Evolutionary conservation across 306 rosid species (phyloP).

Genomic region (Albizia julibrissin): DNA sequence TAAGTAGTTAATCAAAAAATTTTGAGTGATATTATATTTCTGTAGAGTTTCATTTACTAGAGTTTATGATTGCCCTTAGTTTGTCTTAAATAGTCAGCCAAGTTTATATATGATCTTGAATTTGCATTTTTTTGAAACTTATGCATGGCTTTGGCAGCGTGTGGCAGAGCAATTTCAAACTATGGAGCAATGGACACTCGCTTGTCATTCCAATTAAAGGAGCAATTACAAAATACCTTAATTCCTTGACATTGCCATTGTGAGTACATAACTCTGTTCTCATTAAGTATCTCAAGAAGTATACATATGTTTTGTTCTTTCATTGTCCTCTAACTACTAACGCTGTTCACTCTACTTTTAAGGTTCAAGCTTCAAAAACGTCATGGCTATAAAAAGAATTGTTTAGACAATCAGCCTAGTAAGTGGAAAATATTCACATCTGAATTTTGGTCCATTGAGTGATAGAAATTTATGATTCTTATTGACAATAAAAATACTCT

Average conservation of each 20-base stretch:
- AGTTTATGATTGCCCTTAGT: not conserved
- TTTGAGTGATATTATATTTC: not conserved
- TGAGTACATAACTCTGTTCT: slow-evolving; percentile 38
- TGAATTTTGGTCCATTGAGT: not conserved
- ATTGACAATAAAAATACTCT: slow-evolving; percentile 20
- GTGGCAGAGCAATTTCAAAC: slow-evolving; percentile 56
- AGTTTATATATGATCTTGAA: not conserved
- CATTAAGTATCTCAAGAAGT: slow-evolving; percentile 8
- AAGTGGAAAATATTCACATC: slow-evolving; percentile 38
- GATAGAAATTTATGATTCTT: not conserved
- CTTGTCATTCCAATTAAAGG: slow-evolving; percentile 44
- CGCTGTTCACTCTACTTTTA: slow-evolving; percentile 36
- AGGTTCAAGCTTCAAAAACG: slow-evolving; percentile 48
- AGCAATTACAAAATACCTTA: slow-evolving; percentile 49
- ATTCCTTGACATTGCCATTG: slow-evolving; percentile 46
- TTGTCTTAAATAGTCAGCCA: not conserved
- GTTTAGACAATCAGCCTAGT: slow-evolving; percentile 48
- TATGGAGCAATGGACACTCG: slow-evolving; percentile 36
- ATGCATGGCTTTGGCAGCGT: slow-evolving; percentile 55
- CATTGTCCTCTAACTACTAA: slow-evolving; percentile 30
- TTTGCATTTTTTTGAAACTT: slow-evolving; percentile 24
- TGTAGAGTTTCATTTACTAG: not conserved
- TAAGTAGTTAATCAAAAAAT: not conserved
- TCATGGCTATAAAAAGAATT: slow-evolving; percentile 35
- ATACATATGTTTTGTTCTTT: slow-evolving; percentile 20